phyloP scores from a whole-genome alignment of 768 basidiomycete genomes.

The Xerocomellus intermedius region DNA sequence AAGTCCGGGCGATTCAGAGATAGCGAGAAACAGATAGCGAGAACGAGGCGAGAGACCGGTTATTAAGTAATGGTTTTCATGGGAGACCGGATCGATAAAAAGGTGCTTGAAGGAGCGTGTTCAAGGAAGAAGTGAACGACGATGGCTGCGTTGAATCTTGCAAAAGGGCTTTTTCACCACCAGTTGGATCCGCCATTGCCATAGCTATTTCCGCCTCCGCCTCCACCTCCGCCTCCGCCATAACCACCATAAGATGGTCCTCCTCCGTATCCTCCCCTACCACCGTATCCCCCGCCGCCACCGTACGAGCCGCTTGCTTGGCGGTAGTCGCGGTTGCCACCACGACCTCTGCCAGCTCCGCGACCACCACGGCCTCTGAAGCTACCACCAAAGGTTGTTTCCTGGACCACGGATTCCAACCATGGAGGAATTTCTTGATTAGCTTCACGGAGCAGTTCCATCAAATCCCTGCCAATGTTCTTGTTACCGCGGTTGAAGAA shows the following conservation, averaged over 20 bases:
- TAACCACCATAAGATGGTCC: slow-evolving; percentile 30
- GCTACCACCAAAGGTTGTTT: slow-evolving; percentile 68
- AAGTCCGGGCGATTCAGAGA: slow-evolving; percentile 39
- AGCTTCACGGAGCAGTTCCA: slow-evolving; percentile 93
- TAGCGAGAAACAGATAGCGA: slow-evolving; percentile 30
- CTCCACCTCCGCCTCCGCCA: slow-evolving; percentile 16
- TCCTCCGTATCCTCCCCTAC: slow-evolving; percentile 43
- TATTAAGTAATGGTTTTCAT: slow-evolving; percentile 27
- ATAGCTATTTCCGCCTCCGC: slow-evolving; percentile 29
- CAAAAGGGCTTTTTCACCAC: slow-evolving; percentile 42
- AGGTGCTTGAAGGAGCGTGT: slow-evolving; percentile 16
- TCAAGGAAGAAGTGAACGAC: slow-evolving; percentile 3
- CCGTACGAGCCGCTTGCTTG: slow-evolving; percentile 27
- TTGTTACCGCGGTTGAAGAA: slow-evolving; percentile 95
- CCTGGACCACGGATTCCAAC: slow-evolving; percentile 84
- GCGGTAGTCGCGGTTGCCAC: slow-evolving; percentile 38
- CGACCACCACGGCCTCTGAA: slow-evolving; percentile 61
- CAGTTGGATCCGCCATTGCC: slow-evolving; percentile 40
- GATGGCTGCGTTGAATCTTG: slow-evolving; percentile 14
- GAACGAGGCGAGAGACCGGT: slow-evolving; percentile 14
- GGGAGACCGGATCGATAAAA: slow-evolving; percentile 16
- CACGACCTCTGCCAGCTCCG: slow-evolving; percentile 37
- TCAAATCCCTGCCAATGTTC: slow-evolving; percentile 86
- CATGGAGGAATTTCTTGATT: slow-evolving; percentile 93
- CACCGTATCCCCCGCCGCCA: slow-evolving; percentile 34